Percentiles rank a stretch among this genome's conserved stretches.
phyloP scores from a whole-genome alignment of 257 asterid species.

The Solanum chaucha region DNA sequence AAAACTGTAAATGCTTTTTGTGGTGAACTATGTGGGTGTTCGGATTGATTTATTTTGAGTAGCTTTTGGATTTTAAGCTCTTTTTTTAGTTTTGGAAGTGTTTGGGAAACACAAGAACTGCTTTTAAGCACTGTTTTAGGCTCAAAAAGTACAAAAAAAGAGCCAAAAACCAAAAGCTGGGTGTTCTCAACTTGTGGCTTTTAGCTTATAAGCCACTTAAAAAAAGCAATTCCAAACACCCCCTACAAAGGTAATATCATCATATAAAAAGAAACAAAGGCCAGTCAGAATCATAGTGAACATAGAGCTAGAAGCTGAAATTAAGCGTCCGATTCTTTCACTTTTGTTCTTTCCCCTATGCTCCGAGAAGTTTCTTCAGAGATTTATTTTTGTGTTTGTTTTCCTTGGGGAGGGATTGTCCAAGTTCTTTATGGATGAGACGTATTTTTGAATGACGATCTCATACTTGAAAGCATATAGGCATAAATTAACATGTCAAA shows the following conservation, averaged over 20 bases:
- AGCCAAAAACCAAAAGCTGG: not conserved
- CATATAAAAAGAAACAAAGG: not conserved
- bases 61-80: not conserved
- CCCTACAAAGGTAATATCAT: not conserved
- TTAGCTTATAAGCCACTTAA: not conserved
- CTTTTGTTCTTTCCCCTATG: not conserved
- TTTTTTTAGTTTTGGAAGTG: not conserved
- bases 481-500: not conserved
- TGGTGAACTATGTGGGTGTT: not conserved
- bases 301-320: not conserved
- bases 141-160: not conserved
- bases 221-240: not conserved
- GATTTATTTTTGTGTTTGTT: not conserved
- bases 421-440: not conserved
- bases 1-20: not conserved
- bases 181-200: not conserved
- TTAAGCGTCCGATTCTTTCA: not conserved
- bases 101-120: not conserved
- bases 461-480: not conserved
- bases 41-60: not conserved
- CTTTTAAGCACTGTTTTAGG: not conserved
- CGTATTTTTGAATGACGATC: not conserved
- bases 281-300: not conserved
- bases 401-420: not conserved
- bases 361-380: not conserved